Conservation (phyloP, 2,329 filamentous ascomycete species). For the Xylaria sp. region DNA sequence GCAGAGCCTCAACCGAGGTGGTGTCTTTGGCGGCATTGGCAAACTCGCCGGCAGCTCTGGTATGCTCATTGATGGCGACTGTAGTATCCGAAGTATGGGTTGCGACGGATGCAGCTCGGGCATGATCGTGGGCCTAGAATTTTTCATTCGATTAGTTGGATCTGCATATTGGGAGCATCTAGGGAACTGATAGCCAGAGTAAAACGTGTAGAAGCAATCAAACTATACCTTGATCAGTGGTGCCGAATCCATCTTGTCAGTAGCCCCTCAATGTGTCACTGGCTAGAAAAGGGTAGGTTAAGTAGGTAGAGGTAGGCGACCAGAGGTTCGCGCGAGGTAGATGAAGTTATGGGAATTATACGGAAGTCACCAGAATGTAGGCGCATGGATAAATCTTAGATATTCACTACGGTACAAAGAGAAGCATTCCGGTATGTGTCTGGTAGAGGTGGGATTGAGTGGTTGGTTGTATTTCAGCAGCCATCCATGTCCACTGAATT, state of each 20-base stretch:
- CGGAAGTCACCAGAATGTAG: neutral
- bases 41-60: slow-evolving; percentile 88
- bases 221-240: slow-evolving; percentile 70
- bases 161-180: neutral
- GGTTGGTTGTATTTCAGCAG: no score
- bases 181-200: slow-evolving; percentile 9
- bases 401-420: neutral
- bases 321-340: neutral
- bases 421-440: neutral
- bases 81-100: slow-evolving; percentile 79
- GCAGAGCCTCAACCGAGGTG: slow-evolving; percentile 75
- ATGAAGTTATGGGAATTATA: slow-evolving; percentile 1
- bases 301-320: neutral
- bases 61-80: slow-evolving; percentile 87
- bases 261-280: slow-evolving; percentile 1
- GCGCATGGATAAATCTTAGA: slow-evolving; percentile 12
- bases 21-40: slow-evolving; percentile 82
- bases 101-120: slow-evolving; percentile 82
- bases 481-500: no score
- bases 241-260: slow-evolving; percentile 72
- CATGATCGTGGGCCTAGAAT: slow-evolving; percentile 84
- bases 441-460: neutral
- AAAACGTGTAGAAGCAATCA: neutral
- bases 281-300: slow-evolving; percentile 6
- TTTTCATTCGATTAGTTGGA: slow-evolving; percentile 31